Base-by-base conservation (phyloP, 2,329 filamentous ascomycete genomes). In the Alternaria incomplexa region DNA sequence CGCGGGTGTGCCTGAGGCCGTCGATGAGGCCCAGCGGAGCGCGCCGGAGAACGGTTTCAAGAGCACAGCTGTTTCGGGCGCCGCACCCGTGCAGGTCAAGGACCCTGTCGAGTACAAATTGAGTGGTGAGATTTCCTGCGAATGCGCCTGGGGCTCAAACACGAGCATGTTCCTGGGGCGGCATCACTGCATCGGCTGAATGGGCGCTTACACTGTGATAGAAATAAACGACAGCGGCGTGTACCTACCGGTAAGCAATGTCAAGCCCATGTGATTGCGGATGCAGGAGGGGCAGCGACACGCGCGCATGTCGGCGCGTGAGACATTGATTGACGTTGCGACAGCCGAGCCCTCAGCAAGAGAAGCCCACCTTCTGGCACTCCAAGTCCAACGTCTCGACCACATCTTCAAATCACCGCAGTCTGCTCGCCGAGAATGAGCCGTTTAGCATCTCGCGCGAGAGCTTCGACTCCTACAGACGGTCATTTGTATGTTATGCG, bases 171-270 rank as follows among this genome's bases (percentile, higher is more conserved):
- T 43, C 45, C 22, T 44, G 57, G n/a, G 32, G 28, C 56, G 44
- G 44, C 58, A 59, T 61, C 36, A 45, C 30, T 45, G 45, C 55
- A 56, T 59, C 43, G 51, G 43, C 30, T 55, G 44, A 44, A 62
- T 59, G 26, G 69, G 76, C 66, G 72, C 76, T 79, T 67, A 77
- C 68, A 50, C 15, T 64, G 36, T 56, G 65, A 71, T 79, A 97
- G 95, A 97, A 69, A 96, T 98, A 80, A 96, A 97, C 78, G 94
- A 97, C 81, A 96, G 92, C 79, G 95, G 95, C 70, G 91, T 97
- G 65, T 98, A 97, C 82, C 88, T 98, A 70, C 95, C 95, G 73
- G 93, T 96, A 89, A 81, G 88, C 73, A 50, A 63, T 52, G 45
- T 32, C 17, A 6, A 13, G 22, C 25, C 55, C 47, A n/a, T 43